Evolutionary conservation across 2,329 filamentous ascomycete genomes (phyloP), one percentile per base, ranked within the genome.

Genomic region (Cordyceps tenuipes): DNA sequence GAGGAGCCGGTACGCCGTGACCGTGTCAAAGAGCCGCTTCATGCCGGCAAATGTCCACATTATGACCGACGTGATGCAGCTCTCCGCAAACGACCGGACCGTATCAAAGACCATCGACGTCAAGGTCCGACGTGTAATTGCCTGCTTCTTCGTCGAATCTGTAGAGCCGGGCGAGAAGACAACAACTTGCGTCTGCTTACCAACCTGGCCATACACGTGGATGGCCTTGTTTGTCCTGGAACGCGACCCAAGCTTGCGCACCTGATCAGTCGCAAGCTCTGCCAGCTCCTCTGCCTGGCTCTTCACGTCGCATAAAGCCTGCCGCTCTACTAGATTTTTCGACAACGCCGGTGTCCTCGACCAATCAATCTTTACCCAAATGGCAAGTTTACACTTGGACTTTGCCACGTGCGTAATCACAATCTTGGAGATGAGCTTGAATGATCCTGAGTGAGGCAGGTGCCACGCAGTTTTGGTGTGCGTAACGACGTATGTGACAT

Each of bases 321-420:
- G 84, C 8, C 82, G 77, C 71, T 87, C 82, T n/a, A 88, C 78
- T 59, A 88, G 71, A 53, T 78, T 80, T 70, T 83, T 84, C 17
- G 80, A 81, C 47, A 87, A 75, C 0, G 80, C 77, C 12, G 86
- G 86, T 58, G 82, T 77, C 64, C 85, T 88, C 29, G 84, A 81
- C 94, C 94, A 97, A 66, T 91, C 89, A n/a, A 96, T 84, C 67
- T 88, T 89, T 57, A 87, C 89, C 73, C 90, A 96, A 48, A 97
- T 84, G 29, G 91, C 88, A 59, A 99, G 82, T 75, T 94, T 97
- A 73, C 91, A 96, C 71, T 88, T 91, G 13, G 90, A 91, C 75
- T 97, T 97, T 57, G 91, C 86, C 62, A 93, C 82, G 69, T 97
- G 91, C 2, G 94, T 97, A 63, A 99, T 94, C 64, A 97, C 91